Evolutionary conservation across 176 grass and related monocot genomes (phyloP).

Genomic region (Oryza australiensis): DNA sequence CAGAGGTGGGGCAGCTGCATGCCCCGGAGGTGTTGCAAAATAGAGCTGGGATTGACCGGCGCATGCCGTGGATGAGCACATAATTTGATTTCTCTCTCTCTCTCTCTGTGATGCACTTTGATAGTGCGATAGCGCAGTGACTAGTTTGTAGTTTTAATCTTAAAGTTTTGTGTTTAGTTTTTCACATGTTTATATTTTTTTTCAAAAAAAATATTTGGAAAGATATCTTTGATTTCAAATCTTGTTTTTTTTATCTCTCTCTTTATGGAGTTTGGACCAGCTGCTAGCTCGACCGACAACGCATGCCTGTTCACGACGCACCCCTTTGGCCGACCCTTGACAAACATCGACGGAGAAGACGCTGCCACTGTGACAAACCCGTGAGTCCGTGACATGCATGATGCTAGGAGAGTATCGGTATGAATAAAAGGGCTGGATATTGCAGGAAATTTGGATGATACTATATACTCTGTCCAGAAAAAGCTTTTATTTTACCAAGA

Average conservation of each 20-base stretch:
- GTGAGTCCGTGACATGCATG: neutral
- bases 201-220: no score
- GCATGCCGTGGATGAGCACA: conserved; percentile 33
- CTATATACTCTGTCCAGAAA: neutral
- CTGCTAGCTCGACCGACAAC: neutral
- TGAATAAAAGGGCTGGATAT: neutral
- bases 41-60: conserved; percentile 37
- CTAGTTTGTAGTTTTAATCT: no score
- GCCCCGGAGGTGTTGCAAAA: conserved; percentile 20
- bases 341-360: neutral
- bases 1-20: neutral
- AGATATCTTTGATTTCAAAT: no score
- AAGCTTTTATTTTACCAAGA: neutral
- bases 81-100: neutral
- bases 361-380: neutral
- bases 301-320: neutral
- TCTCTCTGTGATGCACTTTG: neutral
- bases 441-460: neutral
- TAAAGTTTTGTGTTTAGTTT: no score
- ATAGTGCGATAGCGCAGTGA: no score
- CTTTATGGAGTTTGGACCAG: neutral
- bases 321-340: neutral
- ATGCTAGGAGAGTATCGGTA: neutral
- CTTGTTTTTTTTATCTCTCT: neutral
- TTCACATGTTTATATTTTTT: no score